Percentiles rank a stretch among this genome's conserved stretches.
Conservation (phyloP, 2,329 filamentous ascomycete genomes). For the Epichloe typhina region DNA sequence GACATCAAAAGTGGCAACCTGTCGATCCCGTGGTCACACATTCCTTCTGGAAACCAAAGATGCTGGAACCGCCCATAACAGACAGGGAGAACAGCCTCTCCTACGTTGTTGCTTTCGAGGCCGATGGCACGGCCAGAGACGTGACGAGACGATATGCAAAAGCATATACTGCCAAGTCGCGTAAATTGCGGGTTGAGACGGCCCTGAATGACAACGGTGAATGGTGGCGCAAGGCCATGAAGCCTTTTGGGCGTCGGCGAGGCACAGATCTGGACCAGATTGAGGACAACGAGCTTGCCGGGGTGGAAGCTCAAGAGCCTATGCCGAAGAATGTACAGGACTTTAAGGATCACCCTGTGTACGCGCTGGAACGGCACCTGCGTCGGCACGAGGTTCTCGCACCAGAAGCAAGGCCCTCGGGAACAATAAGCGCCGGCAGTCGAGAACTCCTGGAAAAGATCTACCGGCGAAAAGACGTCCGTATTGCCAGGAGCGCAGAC, state of each 20-base stretch:
- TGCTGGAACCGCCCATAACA: conserved; percentile 69
- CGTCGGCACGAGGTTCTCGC: conserved; percentile 71
- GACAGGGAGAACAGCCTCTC: conserved; percentile 64
- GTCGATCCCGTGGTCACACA: conserved; percentile 75
- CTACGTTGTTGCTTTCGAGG: conserved; percentile 79
- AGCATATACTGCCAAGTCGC: conserved; percentile 81
- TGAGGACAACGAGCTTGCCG: conserved; percentile 64
- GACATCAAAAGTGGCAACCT: conserved; percentile 82
- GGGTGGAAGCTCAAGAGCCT: conserved; percentile 59
- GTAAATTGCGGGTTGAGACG: conserved; percentile 63
- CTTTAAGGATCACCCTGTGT: conserved; percentile 75
- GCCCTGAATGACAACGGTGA: conserved; percentile 31
- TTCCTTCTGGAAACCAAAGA: conserved; percentile 58
- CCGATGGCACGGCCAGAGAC: conserved; percentile 64
- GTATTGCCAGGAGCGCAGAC: conserved; percentile 62
- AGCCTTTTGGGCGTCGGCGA: conserved; percentile 28
- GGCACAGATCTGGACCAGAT: conserved; percentile 63
- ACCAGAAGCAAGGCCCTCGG: conserved; percentile 55
- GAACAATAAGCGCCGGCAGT: conserved; percentile 61
- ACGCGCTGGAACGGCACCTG: conserved; percentile 75
- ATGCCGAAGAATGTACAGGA: conserved; percentile 80
- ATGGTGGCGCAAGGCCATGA: conserved; percentile 43
- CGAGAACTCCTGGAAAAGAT: conserved; percentile 57
- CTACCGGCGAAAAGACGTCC: conserved; percentile 71
- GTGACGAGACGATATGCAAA: conserved; percentile 82